phyloP scores from a whole-genome alignment of 768 basidiomycete genomes.

The Hydnomerulius pinastri region DNA sequence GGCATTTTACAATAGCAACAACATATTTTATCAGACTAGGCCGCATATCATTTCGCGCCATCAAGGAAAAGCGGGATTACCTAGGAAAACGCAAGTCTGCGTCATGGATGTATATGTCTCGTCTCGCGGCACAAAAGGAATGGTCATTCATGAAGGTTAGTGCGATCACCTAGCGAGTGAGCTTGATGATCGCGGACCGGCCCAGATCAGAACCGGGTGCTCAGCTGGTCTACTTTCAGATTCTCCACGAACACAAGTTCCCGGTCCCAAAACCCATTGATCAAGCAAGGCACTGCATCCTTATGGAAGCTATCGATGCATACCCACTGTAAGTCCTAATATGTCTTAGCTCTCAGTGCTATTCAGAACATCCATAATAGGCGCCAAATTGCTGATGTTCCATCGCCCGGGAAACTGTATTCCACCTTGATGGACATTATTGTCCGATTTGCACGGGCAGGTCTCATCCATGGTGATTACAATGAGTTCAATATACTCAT shows the following conservation, averaged over 20 bases:
- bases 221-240: conserved; percentile 44
- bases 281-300: conserved; percentile 90
- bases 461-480: conserved; percentile 98
- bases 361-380: conserved; percentile 38
- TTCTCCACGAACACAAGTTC: conserved; percentile 87
- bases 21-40: conserved; percentile 64
- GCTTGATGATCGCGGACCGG: background rate
- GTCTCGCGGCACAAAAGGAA: conserved; percentile 95
- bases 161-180: background rate
- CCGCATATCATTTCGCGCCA: conserved; percentile 94
- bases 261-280: conserved; percentile 94
- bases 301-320: conserved; percentile 96
- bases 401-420: conserved; percentile 88
- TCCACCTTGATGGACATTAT: conserved; percentile 93
- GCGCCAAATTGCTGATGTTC: conserved; percentile 83
- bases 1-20: background rate
- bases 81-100: conserved; percentile 94
- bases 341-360: background rate
- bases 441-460: conserved; percentile 89
- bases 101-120: conserved; percentile 99
- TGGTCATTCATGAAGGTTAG: conserved; percentile 97
- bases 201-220: background rate
- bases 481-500: conserved; percentile 99
- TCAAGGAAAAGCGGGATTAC: conserved; percentile 97
- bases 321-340: conserved; percentile 76